Evolutionary conservation across 306 rosid species (phyloP).

Genomic region (Luffa acutangula): DNA sequence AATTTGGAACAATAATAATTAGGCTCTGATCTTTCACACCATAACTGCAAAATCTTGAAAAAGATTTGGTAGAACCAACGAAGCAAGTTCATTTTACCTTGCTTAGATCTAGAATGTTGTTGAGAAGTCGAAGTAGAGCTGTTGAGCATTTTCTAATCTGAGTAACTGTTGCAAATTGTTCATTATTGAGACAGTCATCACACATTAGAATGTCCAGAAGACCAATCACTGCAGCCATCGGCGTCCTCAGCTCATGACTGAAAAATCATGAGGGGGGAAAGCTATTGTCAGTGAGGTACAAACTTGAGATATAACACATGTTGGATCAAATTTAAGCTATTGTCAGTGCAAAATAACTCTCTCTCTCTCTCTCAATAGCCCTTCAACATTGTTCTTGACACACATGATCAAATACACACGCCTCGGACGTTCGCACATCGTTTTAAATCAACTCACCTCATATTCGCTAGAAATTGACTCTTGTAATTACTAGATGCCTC

Average conservation of each 20-base stretch:
- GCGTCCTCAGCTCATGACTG: slow-evolving; percentile 98
- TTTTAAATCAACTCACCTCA: slow-evolving; percentile 54
- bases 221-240: slow-evolving; percentile 99
- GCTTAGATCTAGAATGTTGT: slow-evolving; percentile 93
- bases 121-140: slow-evolving; percentile 89
- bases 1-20: not conserved
- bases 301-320: not conserved
- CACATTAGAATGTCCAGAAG: slow-evolving; percentile 91
- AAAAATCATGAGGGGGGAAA: slow-evolving; percentile 7
- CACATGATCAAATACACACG: not conserved
- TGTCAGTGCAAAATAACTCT: not conserved
- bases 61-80: not conserved
- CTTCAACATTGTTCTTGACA: not conserved
- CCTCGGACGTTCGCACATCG: not conserved
- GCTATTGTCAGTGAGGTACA: not conserved
- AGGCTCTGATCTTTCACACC: not conserved
- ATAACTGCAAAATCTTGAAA: not conserved
- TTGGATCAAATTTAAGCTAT: not conserved
- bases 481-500: slow-evolving; percentile 97
- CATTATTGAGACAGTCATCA: slow-evolving; percentile 92
- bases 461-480: slow-evolving; percentile 95
- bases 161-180: slow-evolving; percentile 79
- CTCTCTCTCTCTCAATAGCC: not conserved
- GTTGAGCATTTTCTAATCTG: slow-evolving; percentile 97
- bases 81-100: slow-evolving; percentile 29